A percentile compares a stretch with the other conserved stretches of the same genome.
These are phyloP conservation scores for Lonicera japonica DNA, from an alignment of 129 eudicot genomes.

Conservation along the genomic window DNA sequence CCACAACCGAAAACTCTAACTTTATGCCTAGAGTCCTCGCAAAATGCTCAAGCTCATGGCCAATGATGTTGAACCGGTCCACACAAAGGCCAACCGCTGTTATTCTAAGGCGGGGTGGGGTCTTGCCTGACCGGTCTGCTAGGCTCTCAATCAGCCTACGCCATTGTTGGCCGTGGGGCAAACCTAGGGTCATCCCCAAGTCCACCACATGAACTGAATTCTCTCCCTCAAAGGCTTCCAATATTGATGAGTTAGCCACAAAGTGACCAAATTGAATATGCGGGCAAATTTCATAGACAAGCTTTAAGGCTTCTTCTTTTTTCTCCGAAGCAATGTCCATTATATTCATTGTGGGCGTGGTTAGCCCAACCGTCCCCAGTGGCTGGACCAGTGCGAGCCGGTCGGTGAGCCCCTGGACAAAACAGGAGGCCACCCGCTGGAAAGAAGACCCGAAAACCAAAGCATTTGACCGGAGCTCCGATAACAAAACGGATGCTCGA, in stretches of 20 bases:
- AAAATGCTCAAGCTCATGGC: constrained; percentile 49
- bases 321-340: constrained; percentile 39
- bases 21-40: constrained; percentile 42
- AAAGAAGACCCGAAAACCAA: constrained; percentile 67
- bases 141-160: constrained; percentile 43
- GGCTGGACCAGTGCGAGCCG: constrained; percentile 63
- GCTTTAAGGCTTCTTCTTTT: constrained; percentile 47
- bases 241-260: constrained; percentile 56
- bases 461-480: constrained; percentile 58
- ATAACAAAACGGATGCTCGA: constrained; percentile 49
- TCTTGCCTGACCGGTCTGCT: constrained; percentile 31
- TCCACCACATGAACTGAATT: constrained; percentile 73
- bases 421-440: constrained; percentile 82
- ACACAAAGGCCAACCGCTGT: constrained; percentile 58
- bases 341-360: constrained; percentile 34
- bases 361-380: constrained; percentile 56
- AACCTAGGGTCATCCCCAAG: constrained; percentile 65
- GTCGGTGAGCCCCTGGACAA: constrained; percentile 73
- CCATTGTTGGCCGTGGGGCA: constrained; percentile 82
- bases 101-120: constrained; percentile 52
- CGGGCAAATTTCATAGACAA: constrained; percentile 62
- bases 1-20: constrained; percentile 48
- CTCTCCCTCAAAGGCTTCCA: constrained; percentile 98
- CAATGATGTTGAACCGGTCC: constrained; percentile 34
- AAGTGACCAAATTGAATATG: constrained; percentile 64